Evolutionary conservation across 306 rosid genomes (phyloP).

Genomic region (Dalbergia cochinchinensis): DNA sequence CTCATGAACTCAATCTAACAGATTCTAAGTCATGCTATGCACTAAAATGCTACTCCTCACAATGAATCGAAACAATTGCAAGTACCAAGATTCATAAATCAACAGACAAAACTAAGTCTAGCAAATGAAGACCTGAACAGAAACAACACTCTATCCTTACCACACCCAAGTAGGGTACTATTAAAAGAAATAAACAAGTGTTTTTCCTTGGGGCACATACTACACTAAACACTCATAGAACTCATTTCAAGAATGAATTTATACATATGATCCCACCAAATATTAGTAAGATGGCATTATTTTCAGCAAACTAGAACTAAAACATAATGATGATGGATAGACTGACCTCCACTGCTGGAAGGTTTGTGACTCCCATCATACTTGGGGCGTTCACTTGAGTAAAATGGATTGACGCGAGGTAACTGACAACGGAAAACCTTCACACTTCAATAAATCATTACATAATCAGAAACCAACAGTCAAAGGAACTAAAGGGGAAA

Average conservation of each 20-base stretch:
- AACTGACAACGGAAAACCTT: constrained; percentile 88
- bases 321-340: not conserved
- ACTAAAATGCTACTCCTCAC: not conserved
- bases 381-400: constrained; percentile 66
- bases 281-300: constrained; percentile 6
- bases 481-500: not conserved
- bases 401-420: constrained; percentile 74
- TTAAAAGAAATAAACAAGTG: not conserved
- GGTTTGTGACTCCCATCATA: constrained; percentile 61
- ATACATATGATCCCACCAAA: constrained; percentile 12
- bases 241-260: not conserved
- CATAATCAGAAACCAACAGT: constrained; percentile 44
- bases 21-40: not conserved
- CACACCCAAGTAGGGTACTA: constrained; percentile 13
- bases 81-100: not conserved
- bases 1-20: not conserved
- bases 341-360: constrained; percentile 66
- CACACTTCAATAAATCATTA: constrained; percentile 65
- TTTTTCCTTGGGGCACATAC: not conserved
- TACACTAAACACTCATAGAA: not conserved
- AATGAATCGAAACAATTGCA: constrained; percentile 4
- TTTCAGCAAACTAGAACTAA: constrained; percentile 8
- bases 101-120: constrained; percentile 25
- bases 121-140: constrained; percentile 1
- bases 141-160: constrained; percentile 17